Percentiles rank a stretch among this genome's conserved stretches.
phyloP scores from a whole-genome alignment of 2,329 filamentous ascomycete species.

The Emmonsia crescens region DNA sequence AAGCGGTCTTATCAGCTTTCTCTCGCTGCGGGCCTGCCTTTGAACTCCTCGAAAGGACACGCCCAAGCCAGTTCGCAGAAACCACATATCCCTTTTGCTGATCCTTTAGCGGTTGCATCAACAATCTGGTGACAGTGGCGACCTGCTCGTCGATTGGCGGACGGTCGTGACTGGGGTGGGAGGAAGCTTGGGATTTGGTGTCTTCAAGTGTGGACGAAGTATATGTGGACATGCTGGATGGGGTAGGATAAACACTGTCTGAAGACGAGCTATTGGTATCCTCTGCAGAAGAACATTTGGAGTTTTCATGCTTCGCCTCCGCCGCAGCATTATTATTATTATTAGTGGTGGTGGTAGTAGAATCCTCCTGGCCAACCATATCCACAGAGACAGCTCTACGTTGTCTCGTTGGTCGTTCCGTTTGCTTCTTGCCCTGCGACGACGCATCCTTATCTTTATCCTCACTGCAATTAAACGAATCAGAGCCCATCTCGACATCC shows the following conservation, averaged over 20 bases:
- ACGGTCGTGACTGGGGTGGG: conserved; percentile 10
- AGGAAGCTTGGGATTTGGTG: conserved; percentile 16
- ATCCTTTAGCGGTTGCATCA: conserved; percentile 48
- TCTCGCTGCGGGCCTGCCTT: conserved; percentile 43
- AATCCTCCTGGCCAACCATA: conserved; percentile 28
- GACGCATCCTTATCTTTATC: conserved; percentile 14
- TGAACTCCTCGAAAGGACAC: conserved; percentile 56
- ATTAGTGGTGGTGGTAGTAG: background rate
- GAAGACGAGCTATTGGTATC: conserved; percentile 22
- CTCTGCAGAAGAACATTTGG: conserved; percentile 15
- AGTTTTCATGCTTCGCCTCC: background rate
- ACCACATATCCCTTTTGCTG: conserved; percentile 68
- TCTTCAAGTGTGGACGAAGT: conserved; percentile 21
- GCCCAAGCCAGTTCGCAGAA: conserved; percentile 66
- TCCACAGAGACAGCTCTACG: conserved; percentile 33
- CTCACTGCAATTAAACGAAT: conserved; percentile 13
- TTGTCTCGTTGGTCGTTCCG: conserved; percentile 12
- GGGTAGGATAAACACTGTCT: conserved; percentile 28
- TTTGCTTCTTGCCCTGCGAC: conserved; percentile 10
- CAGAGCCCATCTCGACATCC: background rate
- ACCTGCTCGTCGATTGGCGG: conserved; percentile 60
- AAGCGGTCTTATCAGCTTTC: conserved; percentile 47
- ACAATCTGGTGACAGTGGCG: conserved; percentile 54
- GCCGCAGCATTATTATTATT: background rate
- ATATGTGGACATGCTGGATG: conserved; percentile 30